A percentile compares a stretch with the other conserved stretches of the same genome.
Evolutionary conservation across 352 stramenopile species (phyloP).

Genomic region (Aphanomyces stellatus): DNA sequence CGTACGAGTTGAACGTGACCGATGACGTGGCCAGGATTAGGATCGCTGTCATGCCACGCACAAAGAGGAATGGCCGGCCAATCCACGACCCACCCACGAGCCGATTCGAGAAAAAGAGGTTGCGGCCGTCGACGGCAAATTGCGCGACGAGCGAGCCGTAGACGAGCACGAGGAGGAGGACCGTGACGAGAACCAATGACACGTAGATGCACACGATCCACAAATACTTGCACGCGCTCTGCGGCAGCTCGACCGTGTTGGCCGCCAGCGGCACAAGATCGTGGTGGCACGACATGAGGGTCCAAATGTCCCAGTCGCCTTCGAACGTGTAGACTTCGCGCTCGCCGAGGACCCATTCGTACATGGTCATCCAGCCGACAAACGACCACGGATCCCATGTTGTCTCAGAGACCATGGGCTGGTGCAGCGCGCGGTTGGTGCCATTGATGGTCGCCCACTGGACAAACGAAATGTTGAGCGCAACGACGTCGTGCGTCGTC

Average conservation of each 20-base stretch:
- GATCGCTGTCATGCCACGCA: not conserved
- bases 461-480: too few species aligned
- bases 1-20: not conserved
- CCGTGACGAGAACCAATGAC: not conserved
- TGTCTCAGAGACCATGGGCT: too few species aligned
- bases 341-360: not conserved
- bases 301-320: not conserved
- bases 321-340: not conserved
- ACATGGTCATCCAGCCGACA: not conserved
- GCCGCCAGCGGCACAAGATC: not conserved
- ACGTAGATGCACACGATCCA: not conserved
- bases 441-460: too few species aligned
- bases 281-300: not conserved
- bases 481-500: too few species aligned
- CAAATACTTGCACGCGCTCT: not conserved
- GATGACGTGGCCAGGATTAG: slow-evolving; percentile 9
- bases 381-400: too few species aligned
- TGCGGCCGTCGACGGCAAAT: not conserved
- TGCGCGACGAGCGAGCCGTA: not conserved
- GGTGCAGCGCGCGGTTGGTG: too few species aligned
- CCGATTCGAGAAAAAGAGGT: not conserved
- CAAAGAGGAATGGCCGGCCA: not conserved
- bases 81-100: not conserved
- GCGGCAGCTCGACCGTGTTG: not conserved
- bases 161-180: not conserved